Evolutionary conservation across 129 eudicot genomes (phyloP).

Genomic region (Pulicaria dysenterica): DNA sequence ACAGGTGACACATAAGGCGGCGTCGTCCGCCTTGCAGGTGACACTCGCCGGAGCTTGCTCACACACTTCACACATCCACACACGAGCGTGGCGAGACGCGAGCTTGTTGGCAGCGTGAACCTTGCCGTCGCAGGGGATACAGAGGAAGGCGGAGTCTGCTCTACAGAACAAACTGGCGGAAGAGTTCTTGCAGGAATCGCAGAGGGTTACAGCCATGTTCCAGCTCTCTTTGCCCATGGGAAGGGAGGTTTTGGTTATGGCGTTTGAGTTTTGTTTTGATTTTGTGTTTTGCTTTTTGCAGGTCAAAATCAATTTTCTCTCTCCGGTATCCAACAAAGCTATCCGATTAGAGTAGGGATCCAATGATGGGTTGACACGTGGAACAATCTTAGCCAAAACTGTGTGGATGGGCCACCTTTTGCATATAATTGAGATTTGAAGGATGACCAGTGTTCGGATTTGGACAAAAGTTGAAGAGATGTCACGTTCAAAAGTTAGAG

Average conservation of each 20-base stretch:
- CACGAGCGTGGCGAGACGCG: constrained; percentile 89
- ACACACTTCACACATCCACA: constrained; percentile 89
- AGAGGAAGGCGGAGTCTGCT: constrained; percentile 84
- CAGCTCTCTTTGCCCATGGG: constrained; percentile 41
- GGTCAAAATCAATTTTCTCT: constrained; percentile 15
- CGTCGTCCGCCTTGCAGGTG: constrained; percentile 95
- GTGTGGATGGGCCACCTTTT: constrained; percentile 15
- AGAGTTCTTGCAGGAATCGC: constrained; percentile 79
- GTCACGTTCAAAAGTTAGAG: constrained; percentile 6
- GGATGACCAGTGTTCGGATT: constrained; percentile 14
- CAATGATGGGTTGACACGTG: constrained; percentile 40
- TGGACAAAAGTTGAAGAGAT: constrained; percentile 1
- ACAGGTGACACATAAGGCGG: constrained; percentile 67
- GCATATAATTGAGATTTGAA: constrained; percentile 7
- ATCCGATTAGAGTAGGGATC: constrained; percentile 16
- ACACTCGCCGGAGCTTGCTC: constrained; percentile 81
- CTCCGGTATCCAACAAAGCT: constrained; percentile 16
- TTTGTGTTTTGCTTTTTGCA: constrained; percentile 2
- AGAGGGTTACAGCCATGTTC: constrained; percentile 53
- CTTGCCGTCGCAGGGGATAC: constrained; percentile 62
- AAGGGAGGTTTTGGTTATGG: neutral
- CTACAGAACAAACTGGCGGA: constrained; percentile 68
- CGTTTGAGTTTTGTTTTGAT: constrained; percentile 5
- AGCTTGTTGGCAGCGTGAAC: constrained; percentile 94
- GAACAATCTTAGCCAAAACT: constrained; percentile 43